Conservation (phyloP, 1,284 basidiomycete species). For the Trichosporon sp. region DNA sequence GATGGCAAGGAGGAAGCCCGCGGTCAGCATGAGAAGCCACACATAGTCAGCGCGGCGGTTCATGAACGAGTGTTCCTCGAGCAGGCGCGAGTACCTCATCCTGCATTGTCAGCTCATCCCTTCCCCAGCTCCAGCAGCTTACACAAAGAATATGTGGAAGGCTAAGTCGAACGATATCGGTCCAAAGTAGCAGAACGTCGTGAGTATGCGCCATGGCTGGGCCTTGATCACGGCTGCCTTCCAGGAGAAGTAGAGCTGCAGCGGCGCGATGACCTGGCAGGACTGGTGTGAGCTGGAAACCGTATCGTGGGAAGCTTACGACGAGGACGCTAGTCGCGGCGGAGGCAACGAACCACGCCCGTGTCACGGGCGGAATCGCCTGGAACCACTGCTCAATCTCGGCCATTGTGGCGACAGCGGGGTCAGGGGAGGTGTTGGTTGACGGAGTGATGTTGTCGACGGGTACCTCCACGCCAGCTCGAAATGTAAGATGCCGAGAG, state of each 20-base stretch:
- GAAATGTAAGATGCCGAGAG: constrained; percentile 8
- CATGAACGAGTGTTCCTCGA: constrained; percentile 93
- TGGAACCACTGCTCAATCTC: constrained; percentile 64
- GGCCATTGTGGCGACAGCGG: constrained; percentile 35
- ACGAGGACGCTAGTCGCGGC: constrained; percentile 79
- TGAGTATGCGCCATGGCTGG: constrained; percentile 84
- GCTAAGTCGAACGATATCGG: constrained; percentile 89
- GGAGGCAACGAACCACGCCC: constrained; percentile 75
- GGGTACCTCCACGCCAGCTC: not conserved
- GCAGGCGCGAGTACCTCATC: constrained; percentile 93
- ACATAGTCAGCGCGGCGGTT: constrained; percentile 89
- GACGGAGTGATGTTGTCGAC: constrained; percentile 1
- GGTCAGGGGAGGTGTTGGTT: not conserved
- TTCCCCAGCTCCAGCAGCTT: constrained; percentile 50
- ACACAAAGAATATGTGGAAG: constrained; percentile 99
- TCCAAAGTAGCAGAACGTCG: constrained; percentile 96
- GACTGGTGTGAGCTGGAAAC: constrained; percentile 62
- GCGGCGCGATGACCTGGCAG: constrained; percentile 83
- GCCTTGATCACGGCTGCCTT: constrained; percentile 76
- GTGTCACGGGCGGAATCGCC: constrained; percentile 85
- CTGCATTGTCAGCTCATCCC: constrained; percentile 56
- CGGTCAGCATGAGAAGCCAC: constrained; percentile 81
- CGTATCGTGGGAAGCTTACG: constrained; percentile 60
- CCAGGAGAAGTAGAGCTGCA: constrained; percentile 90
- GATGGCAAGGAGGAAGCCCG: constrained; percentile 74